A percentile compares a stretch with the other conserved stretches of the same genome.
Conservation (phyloP, 805 yeast species). For the Cyberlindnera subsufficiens region DNA sequence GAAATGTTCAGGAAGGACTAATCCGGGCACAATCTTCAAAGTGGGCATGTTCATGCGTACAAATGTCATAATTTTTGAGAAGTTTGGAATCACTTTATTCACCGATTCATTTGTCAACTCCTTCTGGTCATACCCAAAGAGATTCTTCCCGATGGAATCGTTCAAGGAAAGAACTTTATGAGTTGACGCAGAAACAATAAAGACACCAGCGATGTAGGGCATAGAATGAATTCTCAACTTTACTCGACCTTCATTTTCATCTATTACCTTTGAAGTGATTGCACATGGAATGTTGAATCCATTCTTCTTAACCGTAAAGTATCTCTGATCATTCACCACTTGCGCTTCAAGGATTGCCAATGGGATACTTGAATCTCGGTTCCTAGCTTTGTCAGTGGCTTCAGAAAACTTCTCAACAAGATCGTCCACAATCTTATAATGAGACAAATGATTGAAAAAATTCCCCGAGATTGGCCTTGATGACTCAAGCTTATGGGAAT, state of each 20-base stretch:
- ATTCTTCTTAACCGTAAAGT: conserved; percentile 51
- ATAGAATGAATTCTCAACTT: conserved; percentile 67
- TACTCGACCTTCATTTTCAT: conserved; percentile 37
- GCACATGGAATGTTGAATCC: conserved; percentile 65
- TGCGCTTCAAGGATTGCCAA: conserved; percentile 28
- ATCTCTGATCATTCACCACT: conserved; percentile 50
- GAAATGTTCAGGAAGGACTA: conserved; percentile 87
- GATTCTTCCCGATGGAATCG: conserved; percentile 67
- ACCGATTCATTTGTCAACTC: conserved; percentile 42
- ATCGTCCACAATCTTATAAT: conserved; percentile 15
- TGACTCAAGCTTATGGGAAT: conserved; percentile 12
- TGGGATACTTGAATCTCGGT: conserved; percentile 17
- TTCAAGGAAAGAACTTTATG: conserved; percentile 65
- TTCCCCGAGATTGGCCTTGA: conserved; percentile 21
- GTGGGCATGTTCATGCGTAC: conserved; percentile 31
- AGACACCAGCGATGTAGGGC: conserved; percentile 85
- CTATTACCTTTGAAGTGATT: conserved; percentile 53
- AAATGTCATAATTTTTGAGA: conserved; percentile 34
- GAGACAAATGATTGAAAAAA: conserved; percentile 12
- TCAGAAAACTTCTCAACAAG: conserved; percentile 24
- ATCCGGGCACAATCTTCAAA: conserved; percentile 47
- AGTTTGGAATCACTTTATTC: conserved; percentile 57
- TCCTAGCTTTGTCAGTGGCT: conserved; percentile 4
- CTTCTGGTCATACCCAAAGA: conserved; percentile 61
- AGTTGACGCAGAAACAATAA: conserved; percentile 46